These are phyloP conservation scores for Chenopodium suecicum DNA, from an alignment of 148 eudicot genomes.

Conservation along the genomic window DNA sequence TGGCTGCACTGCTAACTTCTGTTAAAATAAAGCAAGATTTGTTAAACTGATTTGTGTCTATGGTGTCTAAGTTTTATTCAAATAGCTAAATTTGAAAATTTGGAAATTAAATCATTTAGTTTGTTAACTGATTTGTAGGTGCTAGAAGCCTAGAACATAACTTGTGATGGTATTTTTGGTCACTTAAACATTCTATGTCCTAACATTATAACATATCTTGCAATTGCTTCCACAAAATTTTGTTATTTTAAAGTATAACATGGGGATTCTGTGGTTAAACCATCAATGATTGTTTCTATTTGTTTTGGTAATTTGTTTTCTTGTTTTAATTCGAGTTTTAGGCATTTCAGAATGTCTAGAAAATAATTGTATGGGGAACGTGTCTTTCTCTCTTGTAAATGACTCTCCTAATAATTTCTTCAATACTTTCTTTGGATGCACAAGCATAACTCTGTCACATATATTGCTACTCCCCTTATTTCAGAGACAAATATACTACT, in stretches of 20 bases:
- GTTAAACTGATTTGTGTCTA: background rate
- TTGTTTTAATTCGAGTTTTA: too few species aligned
- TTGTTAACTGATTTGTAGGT: too few species aligned
- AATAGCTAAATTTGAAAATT: background rate
- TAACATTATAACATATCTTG: too few species aligned
- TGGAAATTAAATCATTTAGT: background rate
- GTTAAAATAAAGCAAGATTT: background rate
- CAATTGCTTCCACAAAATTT: too few species aligned
- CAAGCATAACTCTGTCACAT: background rate
- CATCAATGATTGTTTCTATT: too few species aligned
- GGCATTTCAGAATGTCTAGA: background rate
- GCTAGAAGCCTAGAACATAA: too few species aligned
- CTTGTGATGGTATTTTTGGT: too few species aligned
- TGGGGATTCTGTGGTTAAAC: too few species aligned
- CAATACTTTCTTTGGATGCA: too few species aligned
- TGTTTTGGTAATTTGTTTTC: too few species aligned
- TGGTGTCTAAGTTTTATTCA: background rate
- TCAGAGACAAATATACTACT: background rate
- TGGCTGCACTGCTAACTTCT: background rate
- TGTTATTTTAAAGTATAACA: too few species aligned
- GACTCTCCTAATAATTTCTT: background rate
- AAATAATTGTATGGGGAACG: background rate
- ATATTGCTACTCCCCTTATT: background rate
- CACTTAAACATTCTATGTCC: too few species aligned
- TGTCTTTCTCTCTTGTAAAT: background rate